phyloP scores from a whole-genome alignment of 2,329 filamentous ascomycete genomes.

The Neofusicoccum sp. region DNA sequence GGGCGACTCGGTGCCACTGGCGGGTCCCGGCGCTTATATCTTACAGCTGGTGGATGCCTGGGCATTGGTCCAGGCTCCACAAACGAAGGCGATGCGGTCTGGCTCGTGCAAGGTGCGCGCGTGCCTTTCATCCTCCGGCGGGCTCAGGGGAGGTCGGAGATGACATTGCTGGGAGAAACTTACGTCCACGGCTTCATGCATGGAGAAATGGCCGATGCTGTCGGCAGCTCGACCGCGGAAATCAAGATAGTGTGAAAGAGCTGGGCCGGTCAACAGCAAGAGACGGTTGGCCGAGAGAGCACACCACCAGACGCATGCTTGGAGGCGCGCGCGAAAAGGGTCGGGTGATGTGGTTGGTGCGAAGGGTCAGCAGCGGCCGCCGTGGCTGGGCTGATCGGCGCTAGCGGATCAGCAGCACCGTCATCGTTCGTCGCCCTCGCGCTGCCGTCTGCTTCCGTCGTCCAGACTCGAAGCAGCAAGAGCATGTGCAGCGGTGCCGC shows the following conservation, averaged over 20 bases:
- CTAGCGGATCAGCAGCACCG: background rate
- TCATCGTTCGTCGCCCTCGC: background rate
- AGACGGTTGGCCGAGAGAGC: background rate
- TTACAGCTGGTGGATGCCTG: background rate
- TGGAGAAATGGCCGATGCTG: background rate
- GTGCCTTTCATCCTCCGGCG: background rate
- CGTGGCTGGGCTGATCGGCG: background rate
- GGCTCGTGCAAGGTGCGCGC: background rate
- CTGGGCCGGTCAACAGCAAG: background rate
- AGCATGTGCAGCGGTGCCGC: background rate
- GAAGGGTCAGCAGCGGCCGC: background rate
- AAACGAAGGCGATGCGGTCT: background rate
- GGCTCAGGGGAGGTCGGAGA: background rate
- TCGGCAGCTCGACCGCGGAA: background rate
- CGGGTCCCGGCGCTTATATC: background rate
- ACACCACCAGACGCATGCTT: too few species aligned
- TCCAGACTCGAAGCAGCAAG: conserved; percentile 1
- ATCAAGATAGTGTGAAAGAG: background rate
- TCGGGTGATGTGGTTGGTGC: background rate
- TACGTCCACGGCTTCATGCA: conserved; percentile 2
- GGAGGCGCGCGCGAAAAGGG: background rate
- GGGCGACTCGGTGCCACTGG: background rate
- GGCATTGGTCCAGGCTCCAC: background rate
- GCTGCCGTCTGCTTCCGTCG: background rate
- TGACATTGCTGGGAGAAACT: background rate